Evolutionary conservation across 2,329 filamentous ascomycete genomes (phyloP).

Genomic region (Magnaporthiopsis rhizophila): DNA sequence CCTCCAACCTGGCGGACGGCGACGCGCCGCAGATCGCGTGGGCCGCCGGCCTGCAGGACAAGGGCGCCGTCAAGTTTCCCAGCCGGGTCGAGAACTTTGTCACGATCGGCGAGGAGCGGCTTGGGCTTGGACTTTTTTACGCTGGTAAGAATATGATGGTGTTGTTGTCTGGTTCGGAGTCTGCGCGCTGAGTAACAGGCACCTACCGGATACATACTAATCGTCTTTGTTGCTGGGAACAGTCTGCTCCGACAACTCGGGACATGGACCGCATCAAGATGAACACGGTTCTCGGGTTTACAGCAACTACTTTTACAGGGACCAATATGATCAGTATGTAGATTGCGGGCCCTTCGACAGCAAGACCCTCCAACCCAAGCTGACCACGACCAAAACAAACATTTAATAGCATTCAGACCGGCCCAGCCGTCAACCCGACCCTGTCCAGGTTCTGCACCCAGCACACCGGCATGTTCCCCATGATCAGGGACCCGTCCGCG

Average conservation of each 20-base stretch:
- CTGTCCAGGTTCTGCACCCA: neutral
- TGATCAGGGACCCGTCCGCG: neutral
- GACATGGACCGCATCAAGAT: neutral
- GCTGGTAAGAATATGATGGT: conserved; percentile 26
- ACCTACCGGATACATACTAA: neutral
- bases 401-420: neutral
- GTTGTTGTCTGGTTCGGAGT: neutral
- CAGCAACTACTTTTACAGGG: conserved; percentile 30
- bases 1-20: neutral
- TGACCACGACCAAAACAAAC: neutral
- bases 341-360: neutral
- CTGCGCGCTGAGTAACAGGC: neutral
- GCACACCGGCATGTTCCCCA: neutral
- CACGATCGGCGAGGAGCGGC: neutral
- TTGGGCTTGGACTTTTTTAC: conserved; percentile 34
- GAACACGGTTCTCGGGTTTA: neutral
- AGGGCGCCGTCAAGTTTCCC: conserved; percentile 2
- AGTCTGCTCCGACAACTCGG: neutral
- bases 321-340: conserved; percentile 33
- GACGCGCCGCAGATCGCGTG: conserved; percentile 4
- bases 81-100: neutral
- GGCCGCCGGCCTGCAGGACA: conserved; percentile 7
- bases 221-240: neutral
- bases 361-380: neutral
- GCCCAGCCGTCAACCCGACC: neutral